Evolutionary conservation across 768 basidiomycete genomes (phyloP).

Genomic region (Naganishia vaughanmartiniae): DNA sequence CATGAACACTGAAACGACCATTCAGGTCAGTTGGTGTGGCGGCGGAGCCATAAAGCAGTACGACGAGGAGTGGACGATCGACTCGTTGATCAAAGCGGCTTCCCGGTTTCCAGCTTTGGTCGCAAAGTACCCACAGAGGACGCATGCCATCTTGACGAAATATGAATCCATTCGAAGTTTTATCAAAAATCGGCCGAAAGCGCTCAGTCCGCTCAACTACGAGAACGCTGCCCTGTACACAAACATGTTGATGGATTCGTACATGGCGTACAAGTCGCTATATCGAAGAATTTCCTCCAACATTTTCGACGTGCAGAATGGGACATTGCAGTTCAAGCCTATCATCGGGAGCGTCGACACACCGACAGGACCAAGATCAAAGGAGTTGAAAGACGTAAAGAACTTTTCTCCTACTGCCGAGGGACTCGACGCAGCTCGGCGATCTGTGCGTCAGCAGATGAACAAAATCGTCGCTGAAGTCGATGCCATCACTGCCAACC

Average conservation of each 20-base stretch:
- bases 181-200: background rate
- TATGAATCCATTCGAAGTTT: constrained; percentile 1
- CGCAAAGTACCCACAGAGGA: background rate
- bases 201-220: background rate
- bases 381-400: background rate
- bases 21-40: constrained; percentile 2
- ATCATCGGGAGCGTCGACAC: background rate
- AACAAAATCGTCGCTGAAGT: background rate
- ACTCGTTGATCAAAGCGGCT: background rate
- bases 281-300: background rate
- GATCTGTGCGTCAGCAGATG: background rate
- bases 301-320: background rate
- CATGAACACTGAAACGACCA: constrained; percentile 8
- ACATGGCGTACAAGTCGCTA: constrained; percentile 4
- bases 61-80: constrained; percentile 5
- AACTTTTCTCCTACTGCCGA: background rate
- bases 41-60: background rate
- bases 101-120: background rate
- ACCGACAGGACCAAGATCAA: background rate
- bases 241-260: constrained; percentile 3
- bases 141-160: background rate
- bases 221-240: constrained; percentile 1
- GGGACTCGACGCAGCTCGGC: background rate
- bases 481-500: background rate
- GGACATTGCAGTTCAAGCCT: background rate